Evolutionary conservation across 2,329 filamentous ascomycete genomes (phyloP), one percentile per base, ranked within the genome.

Genomic region (Bipolaris victoriae): DNA sequence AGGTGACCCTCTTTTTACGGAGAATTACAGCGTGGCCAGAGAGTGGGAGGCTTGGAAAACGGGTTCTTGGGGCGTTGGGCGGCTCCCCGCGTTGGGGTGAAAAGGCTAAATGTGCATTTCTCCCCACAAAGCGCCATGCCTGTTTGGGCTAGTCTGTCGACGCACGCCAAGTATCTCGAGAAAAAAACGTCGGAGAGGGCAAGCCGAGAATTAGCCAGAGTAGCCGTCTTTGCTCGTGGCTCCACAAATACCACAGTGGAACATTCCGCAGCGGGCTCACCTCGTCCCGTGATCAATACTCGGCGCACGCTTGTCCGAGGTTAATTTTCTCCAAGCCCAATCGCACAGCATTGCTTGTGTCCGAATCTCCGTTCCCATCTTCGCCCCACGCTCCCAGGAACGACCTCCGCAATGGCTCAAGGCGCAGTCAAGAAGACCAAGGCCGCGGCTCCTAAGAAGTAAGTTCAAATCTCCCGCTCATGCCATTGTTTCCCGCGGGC

Each of bases 391-490:
- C 39, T 24, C 26, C 47, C 24, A 46, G 18, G 15, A 7, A 22
- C 22, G 22, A 16, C 49, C n/a, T 44, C 15, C 52, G 52, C 46
- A 60, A 83, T 82, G 81, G 79, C 80, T 18, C 81, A 83, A 77
- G 80, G 80, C 57, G 67, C 73, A 35, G 66, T 83, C 52, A 83
- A 83, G 62, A 82, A 82, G 60, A 52, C 72, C 62, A 75, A 75
- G 59, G 73, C 78, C 63, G 56, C 74, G 46, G 69, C 69, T 51
- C 64, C 67, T 20, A 68, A 70, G 64, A 72, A 80, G 81, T 81
- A 70, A 48, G 70, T 66, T 24, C 44, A 2, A 18, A 20, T 1
- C 49, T 7, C 10, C 29, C 29, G 10, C 9, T 7, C 15, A 26
- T n/a, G 13, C 9, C 13, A 16, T 18, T 9, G 11, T 7, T 22